Conservation (phyloP, 2,329 filamentous ascomycete species). For the Ophiostoma angusticollis region DNA sequence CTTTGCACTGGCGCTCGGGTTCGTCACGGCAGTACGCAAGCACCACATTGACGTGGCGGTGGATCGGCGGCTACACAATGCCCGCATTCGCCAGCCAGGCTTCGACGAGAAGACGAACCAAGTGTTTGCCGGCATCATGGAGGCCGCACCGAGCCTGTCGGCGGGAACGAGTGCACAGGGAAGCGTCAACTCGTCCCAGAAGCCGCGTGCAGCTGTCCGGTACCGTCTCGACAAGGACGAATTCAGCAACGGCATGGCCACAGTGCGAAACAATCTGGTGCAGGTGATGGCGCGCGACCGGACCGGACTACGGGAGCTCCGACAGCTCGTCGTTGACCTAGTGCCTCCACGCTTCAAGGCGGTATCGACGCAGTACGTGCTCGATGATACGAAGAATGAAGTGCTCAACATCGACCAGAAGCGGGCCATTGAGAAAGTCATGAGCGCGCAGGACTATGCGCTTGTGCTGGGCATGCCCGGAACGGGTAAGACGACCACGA, state of each 20-base stretch:
- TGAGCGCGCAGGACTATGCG: slow-evolving; percentile 90
- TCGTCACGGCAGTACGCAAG: slow-evolving; percentile 64
- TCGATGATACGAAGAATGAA: slow-evolving; percentile 40
- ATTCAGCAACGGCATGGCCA: slow-evolving; percentile 95
- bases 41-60: slow-evolving; percentile 76
- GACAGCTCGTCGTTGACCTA: slow-evolving; percentile 69
- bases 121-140: slow-evolving; percentile 83
- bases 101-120: slow-evolving; percentile 73
- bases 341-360: slow-evolving; percentile 60
- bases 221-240: slow-evolving; percentile 96
- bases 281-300: slow-evolving; percentile 76
- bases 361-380: slow-evolving; percentile 47
- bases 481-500: slow-evolving; percentile 95
- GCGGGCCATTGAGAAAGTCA: slow-evolving; percentile 81
- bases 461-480: slow-evolving; percentile 97
- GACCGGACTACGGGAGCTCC: slow-evolving; percentile 57
- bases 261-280: slow-evolving; percentile 84
- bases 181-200: slow-evolving; percentile 28
- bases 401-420: slow-evolving; percentile 79
- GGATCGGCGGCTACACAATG: slow-evolving; percentile 78
- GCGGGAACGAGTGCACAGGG: slow-evolving; percentile 20
- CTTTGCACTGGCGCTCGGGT: slow-evolving; percentile 88
- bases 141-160: slow-evolving; percentile 28
- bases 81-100: slow-evolving; percentile 58
- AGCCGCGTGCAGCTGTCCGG: too few species aligned